Percentiles rank a stretch among this genome's conserved stretches.
phyloP scores from a whole-genome alignment of 73 alveolate species.

The Uronychia binucleata region DNA sequence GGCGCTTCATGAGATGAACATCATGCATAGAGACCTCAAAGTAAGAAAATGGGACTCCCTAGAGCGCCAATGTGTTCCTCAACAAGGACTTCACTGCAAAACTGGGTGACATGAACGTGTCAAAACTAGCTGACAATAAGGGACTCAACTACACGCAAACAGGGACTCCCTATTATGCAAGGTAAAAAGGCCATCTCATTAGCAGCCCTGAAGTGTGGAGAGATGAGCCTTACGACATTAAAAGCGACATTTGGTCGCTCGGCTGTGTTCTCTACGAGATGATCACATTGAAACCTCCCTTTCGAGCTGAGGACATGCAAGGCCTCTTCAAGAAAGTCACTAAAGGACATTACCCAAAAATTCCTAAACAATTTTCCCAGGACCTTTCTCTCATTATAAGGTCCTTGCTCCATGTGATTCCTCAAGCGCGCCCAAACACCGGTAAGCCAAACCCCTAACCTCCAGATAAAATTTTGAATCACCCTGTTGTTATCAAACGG shows the following conservation, averaged over 20 bases:
- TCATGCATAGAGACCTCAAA: slow-evolving; percentile 65
- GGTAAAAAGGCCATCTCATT: not conserved
- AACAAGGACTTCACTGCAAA: slow-evolving; percentile 67
- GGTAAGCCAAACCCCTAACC: no score
- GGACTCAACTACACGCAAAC: slow-evolving; percentile 55
- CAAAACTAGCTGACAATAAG: slow-evolving; percentile 62
- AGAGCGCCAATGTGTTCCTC: slow-evolving; percentile 80
- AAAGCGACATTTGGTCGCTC: slow-evolving; percentile 92
- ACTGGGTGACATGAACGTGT: slow-evolving; percentile 83
- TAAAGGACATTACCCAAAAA: slow-evolving; percentile 17
- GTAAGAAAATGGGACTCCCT: not conserved
- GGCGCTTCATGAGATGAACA: slow-evolving; percentile 77
- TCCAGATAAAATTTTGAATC: slow-evolving; percentile 37
- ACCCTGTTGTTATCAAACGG: slow-evolving; percentile 23
- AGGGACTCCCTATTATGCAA: slow-evolving; percentile 71
- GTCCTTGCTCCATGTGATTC: slow-evolving; percentile 4
- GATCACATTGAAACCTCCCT: slow-evolving; percentile 79
- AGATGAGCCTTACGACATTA: slow-evolving; percentile 78
- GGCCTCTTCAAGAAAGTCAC: slow-evolving; percentile 69
- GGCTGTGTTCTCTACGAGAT: slow-evolving; percentile 92
- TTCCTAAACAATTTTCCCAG: not conserved
- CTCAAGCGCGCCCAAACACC: slow-evolving; percentile 41
- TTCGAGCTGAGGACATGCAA: slow-evolving; percentile 77
- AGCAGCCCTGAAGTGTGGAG: slow-evolving; percentile 88
- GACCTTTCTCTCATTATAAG: not conserved